Conservation (phyloP, 441 rosid genomes). For the Melastoma candidum region DNA sequence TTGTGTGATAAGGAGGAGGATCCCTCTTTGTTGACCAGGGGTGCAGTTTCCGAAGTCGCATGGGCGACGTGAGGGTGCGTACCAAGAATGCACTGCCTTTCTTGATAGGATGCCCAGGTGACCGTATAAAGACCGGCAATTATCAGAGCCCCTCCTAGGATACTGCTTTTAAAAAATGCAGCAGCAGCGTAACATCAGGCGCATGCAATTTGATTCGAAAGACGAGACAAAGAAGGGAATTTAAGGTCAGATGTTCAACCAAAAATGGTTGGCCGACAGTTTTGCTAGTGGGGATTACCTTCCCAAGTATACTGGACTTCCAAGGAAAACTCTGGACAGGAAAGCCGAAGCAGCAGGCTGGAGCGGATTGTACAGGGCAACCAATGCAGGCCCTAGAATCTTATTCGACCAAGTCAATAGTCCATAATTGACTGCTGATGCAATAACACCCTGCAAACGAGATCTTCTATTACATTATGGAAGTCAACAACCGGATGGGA, state of each 20-base stretch:
- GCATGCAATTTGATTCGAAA: no score
- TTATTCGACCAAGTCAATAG: conserved; percentile 94
- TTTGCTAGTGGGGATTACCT: conserved; percentile 32
- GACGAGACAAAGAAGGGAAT: no score
- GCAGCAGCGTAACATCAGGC: conserved; percentile 14
- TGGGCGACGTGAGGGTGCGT: conserved; percentile 25
- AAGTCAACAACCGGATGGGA: neutral
- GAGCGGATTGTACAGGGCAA: conserved; percentile 93
- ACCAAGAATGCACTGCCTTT: conserved; percentile 26
- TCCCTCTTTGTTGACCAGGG: conserved; percentile 42
- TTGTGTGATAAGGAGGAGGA: conserved; percentile 3
- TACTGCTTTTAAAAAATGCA: conserved; percentile 25
- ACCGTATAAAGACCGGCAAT: conserved; percentile 78
- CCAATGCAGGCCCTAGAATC: conserved; percentile 90
- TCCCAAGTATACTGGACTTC: conserved; percentile 87
- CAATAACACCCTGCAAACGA: conserved; percentile 55
- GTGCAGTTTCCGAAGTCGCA: conserved; percentile 22
- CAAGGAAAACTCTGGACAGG: conserved; percentile 79
- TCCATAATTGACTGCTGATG: conserved; percentile 86
- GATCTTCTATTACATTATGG: neutral
- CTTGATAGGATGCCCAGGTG: conserved; percentile 86
- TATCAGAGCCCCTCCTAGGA: conserved; percentile 79
- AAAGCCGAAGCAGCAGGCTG: conserved; percentile 91
- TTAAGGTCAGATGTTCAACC: no score
- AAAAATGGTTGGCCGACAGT: no score